Conservation (phyloP, 306 rosid genomes). For the Pterocarpus santalinus region DNA sequence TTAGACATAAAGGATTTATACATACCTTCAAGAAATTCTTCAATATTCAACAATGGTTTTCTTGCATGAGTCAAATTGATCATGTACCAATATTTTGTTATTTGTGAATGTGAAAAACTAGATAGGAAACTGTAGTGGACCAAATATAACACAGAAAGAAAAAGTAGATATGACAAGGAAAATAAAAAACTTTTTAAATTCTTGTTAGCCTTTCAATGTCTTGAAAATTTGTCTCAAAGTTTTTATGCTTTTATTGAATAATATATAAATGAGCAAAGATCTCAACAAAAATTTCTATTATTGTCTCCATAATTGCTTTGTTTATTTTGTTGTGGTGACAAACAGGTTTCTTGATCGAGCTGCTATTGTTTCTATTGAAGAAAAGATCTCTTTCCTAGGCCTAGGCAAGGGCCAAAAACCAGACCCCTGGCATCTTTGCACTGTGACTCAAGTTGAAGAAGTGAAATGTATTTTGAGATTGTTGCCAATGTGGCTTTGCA, state of each 20-base stretch:
- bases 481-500: slow-evolving; percentile 66
- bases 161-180: not conserved
- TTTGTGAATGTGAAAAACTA: not conserved
- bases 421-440: slow-evolving; percentile 66
- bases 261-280: not conserved
- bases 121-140: not conserved
- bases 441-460: slow-evolving; percentile 71
- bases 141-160: not conserved
- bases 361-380: slow-evolving; percentile 48
- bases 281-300: too few species aligned
- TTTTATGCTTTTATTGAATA: not conserved
- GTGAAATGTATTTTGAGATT: slow-evolving; percentile 63
- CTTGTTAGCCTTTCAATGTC: not conserved
- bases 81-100: not conserved
- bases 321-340: not conserved
- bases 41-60: not conserved
- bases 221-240: not conserved
- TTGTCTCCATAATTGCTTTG: not conserved
- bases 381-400: slow-evolving; percentile 31
- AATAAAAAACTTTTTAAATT: not conserved
- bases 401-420: slow-evolving; percentile 47
- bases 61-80: not conserved
- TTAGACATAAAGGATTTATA: not conserved
- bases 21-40: not conserved
- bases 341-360: slow-evolving; percentile 69